These are phyloP conservation scores for Houttuynia cordata DNA, from an alignment of 164 flowering plant species.

Conservation along the genomic window DNA sequence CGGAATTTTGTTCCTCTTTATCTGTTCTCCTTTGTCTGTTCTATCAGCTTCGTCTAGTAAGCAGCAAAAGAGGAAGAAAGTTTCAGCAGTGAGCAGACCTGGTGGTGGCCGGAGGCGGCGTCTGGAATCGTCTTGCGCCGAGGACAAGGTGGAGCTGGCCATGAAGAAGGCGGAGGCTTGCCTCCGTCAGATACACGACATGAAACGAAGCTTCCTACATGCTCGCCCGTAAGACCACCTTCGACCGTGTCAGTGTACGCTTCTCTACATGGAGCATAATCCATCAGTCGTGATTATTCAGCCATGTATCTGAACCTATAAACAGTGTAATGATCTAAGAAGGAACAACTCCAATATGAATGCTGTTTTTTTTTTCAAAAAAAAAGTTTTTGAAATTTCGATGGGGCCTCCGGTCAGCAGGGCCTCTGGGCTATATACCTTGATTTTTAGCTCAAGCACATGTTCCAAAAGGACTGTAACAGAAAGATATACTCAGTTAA, in stretches of 20 bases:
- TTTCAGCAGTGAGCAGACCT: background rate
- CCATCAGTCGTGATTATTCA: background rate
- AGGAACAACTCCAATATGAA: too few species aligned
- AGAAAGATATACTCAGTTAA: too few species aligned
- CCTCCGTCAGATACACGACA: slow-evolving; percentile 6
- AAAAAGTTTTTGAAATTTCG: too few species aligned
- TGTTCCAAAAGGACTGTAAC: too few species aligned
- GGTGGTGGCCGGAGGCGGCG: background rate
- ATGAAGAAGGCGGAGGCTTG: slow-evolving; percentile 10
- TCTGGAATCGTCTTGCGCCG: background rate
- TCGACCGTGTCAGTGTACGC: background rate
- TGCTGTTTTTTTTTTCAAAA: too few species aligned
- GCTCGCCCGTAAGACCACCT: slow-evolving; percentile 17
- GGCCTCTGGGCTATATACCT: too few species aligned
- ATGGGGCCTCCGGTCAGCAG: too few species aligned
- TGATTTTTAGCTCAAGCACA: too few species aligned
- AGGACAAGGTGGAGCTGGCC: slow-evolving; percentile 4
- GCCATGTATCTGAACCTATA: background rate
- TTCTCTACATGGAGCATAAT: too few species aligned
- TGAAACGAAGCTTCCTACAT: slow-evolving; percentile 4
- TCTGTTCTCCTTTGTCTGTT: background rate
- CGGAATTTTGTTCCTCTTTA: background rate
- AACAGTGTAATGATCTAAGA: too few species aligned
- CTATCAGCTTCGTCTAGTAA: slow-evolving; percentile 7
- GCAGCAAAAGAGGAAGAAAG: slow-evolving; percentile 3